Evolutionary conservation across 148 eudicot genomes (phyloP).

Genomic region (Bassia scoparia): DNA sequence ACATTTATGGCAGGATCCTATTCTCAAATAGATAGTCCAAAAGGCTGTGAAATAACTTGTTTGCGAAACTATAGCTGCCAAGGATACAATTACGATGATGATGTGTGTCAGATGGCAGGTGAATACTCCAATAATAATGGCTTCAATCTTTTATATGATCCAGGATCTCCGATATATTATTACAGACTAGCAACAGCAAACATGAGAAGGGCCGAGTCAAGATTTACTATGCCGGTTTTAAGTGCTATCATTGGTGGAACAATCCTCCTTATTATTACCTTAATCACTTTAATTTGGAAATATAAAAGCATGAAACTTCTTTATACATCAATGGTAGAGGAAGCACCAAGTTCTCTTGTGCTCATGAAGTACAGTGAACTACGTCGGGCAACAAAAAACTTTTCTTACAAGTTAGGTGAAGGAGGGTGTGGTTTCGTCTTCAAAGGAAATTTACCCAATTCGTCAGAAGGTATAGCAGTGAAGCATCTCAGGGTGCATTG

Average conservation of each 20-base stretch:
- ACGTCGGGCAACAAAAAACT: slow-evolving; percentile 45
- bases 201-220: slow-evolving; percentile 13
- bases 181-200: slow-evolving; percentile 29
- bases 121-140: too few relatives aligned
- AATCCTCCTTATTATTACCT: slow-evolving; percentile 6
- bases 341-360: slow-evolving; percentile 34
- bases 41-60: slow-evolving; percentile 36
- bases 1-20: slow-evolving; percentile 8
- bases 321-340: slow-evolving; percentile 20
- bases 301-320: slow-evolving; percentile 8
- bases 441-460: slow-evolving; percentile 49
- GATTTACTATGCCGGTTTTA: slow-evolving; percentile 21
- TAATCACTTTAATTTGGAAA: slow-evolving; percentile 7
- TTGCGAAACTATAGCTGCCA: slow-evolving; percentile 41
- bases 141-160: slow-evolving; percentile 27
- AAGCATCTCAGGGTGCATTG: slow-evolving; percentile 45
- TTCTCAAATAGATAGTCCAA: slow-evolving; percentile 11
- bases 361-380: slow-evolving; percentile 44
- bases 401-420: slow-evolving; percentile 53
- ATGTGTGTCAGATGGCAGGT: slow-evolving; percentile 30
- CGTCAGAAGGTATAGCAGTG: slow-evolving; percentile 41
- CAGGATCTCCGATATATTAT: slow-evolving; percentile 31
- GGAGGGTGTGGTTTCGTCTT: slow-evolving; percentile 65
- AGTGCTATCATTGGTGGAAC: slow-evolving; percentile 2
- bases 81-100: slow-evolving; percentile 35